phyloP scores from a whole-genome alignment of 2,329 filamentous ascomycete genomes.

The Venturia aucupariae region DNA sequence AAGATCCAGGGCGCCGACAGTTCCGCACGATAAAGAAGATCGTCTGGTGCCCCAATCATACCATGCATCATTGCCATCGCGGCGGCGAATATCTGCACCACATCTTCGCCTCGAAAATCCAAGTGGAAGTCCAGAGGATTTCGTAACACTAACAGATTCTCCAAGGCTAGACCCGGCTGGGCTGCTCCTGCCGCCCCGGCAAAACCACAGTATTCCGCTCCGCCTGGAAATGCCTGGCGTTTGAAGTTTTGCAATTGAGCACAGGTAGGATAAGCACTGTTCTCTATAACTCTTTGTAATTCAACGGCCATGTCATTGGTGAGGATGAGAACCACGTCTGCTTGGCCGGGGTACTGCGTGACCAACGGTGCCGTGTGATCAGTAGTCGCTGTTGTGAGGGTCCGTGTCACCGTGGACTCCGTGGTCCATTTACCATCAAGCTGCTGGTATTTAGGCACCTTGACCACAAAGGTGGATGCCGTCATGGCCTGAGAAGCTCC shows the following conservation, averaged over 20 bases:
- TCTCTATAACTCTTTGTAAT: background rate
- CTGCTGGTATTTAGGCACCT: background rate
- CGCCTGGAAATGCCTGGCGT: background rate
- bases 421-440: background rate
- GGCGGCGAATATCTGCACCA: background rate
- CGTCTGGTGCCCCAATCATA: background rate
- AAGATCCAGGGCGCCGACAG: background rate
- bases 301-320: background rate
- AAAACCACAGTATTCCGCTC: background rate
- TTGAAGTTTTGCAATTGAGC: background rate
- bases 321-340: background rate
- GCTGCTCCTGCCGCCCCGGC: background rate
- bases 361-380: background rate
- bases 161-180: background rate
- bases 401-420: background rate
- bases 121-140: background rate
- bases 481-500: background rate
- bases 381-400: background rate
- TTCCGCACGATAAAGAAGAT: background rate
- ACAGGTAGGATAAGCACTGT: background rate
- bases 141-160: background rate
- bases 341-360: background rate
- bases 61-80: background rate
- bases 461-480: background rate
- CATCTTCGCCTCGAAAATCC: background rate